Base-by-base conservation (phyloP, 768 basidiomycete species). In the Auricularia sp. region DNA sequence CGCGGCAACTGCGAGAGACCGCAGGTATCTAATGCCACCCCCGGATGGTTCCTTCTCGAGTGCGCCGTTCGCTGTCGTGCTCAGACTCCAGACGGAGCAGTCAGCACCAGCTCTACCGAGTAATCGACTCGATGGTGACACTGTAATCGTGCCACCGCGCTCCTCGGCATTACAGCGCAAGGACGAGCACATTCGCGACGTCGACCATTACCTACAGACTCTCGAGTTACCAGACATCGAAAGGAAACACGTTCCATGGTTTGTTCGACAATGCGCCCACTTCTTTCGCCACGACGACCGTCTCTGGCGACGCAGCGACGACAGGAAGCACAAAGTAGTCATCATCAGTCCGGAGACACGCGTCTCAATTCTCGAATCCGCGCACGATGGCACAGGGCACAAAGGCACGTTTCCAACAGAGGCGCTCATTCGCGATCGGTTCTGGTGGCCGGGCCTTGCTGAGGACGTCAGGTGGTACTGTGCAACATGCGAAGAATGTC, bases 401-500 rank as follows among this genome's bases (percentile, higher is more conserved):
- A 65, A 64, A 51, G 71, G 71, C 3, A 36, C 63, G 8, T 66
- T 64, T 34, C 62, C 70, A 14, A 69, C 67, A 0, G 36, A 44
- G 0, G 18, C 42, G 0, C 18, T 63, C 3, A 18, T 73, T 24
- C 2, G 37, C 1, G 66, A 69, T 3, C 61, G 65, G 0, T 73
- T 71, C 39, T 74, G 72, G 69, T 74, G 73, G 73, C 72, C 71
- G 0, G 61, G 29, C 29, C 29, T 29, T 1, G 29, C 29, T 1
- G 29, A 29, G 29, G 29, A 29, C 2, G 29, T 29, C 54, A 0
- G n/a, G 2, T 68, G 70, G 67, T 70, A 66, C 61, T 51, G 73
- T 1, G n/a, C 63, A 3, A 71, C 76, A 0, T 81, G 80, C 63
- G 76, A 80, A 45, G 63, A 70, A 6, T 81, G 81, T 63, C 80